Evolutionary conservation across 345 rosid genomes (phyloP), one percentile per base, ranked within the genome.

Genomic region (Trapa bicornis): DNA sequence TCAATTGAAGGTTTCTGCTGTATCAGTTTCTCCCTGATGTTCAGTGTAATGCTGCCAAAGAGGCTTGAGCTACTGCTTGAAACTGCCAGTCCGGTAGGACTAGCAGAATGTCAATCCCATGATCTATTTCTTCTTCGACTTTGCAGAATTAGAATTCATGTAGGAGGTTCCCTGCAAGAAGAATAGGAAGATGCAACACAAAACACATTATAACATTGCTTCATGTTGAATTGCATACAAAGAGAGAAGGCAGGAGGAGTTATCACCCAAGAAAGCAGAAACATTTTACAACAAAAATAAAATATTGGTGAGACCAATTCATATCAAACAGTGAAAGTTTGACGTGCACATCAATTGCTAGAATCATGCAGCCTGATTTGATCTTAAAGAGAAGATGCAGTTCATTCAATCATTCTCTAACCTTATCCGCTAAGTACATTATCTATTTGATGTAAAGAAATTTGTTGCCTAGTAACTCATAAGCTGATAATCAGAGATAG

Each of bases 51-150:
- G 32, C 37, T 32, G 37, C 63, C 35, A 32, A 37, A 58, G 13
- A 11, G 63, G 63, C 37, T 38, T 9, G 63, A 32, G 37, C 37
- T 58, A 16, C 63, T 58, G 35, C 38, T 32, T 8, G 32, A 32
- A 58, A 7, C 38, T 32, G 32, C 35, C 38, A 35, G 38, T 32
- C 5, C 63, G 2, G 63, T 38, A 58, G 37, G 16, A 58, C 32
- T 33, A 58, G 38, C 63, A 58, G 37, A 57, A 29, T 35, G 38
- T 58, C 37, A 32, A 10, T 58, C 16, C 2, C 63, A 10, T 32
- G 14, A 32, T 79, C 82, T 83, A 83, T 82, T 92, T 87, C 87
- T 89, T 89, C 86, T 87, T 92, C 43, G 84, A 82, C 79, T 87
- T 89, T 80, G 73, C 78, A 53, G 91, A 77, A 32, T 70, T 67